A percentile compares a stretch with the other conserved stretches of the same genome.
These are phyloP conservation scores for Solanum habrochaites DNA, from an alignment of 257 asterid species.

Conservation along the genomic window DNA sequence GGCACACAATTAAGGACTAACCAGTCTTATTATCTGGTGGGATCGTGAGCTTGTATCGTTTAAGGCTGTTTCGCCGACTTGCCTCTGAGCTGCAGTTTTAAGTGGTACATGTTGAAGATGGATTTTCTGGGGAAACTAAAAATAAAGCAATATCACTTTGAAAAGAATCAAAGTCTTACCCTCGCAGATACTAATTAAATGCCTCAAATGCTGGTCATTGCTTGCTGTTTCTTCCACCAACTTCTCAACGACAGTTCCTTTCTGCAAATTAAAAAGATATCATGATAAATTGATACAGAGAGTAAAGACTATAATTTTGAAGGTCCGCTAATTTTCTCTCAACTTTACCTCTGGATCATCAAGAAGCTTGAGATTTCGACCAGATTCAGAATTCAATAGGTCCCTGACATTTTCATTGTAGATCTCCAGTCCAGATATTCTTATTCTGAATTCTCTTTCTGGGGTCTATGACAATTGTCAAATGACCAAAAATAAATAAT, in stretches of 20 bases:
- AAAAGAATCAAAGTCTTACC: slow-evolving; percentile 28
- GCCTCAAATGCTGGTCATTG: slow-evolving; percentile 67
- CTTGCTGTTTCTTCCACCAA: slow-evolving; percentile 78
- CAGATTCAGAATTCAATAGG: slow-evolving; percentile 78
- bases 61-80: slow-evolving; percentile 90
- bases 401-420: slow-evolving; percentile 91
- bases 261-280: slow-evolving; percentile 32
- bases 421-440: slow-evolving; percentile 81
- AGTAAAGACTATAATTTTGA: background rate
- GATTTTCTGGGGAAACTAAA: background rate
- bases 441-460: slow-evolving; percentile 77
- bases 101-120: background rate
- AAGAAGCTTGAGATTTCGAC: slow-evolving; percentile 75
- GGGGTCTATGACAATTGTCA: slow-evolving; percentile 50
- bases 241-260: slow-evolving; percentile 89
- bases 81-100: slow-evolving; percentile 73
- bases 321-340: background rate
- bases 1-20: slow-evolving; percentile 5
- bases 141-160: background rate
- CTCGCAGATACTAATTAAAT: slow-evolving; percentile 65
- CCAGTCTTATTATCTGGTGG: slow-evolving; percentile 93
- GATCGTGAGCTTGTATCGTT: slow-evolving; percentile 94
- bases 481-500: background rate
- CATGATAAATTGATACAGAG: background rate
- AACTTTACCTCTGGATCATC: slow-evolving; percentile 86